phyloP scores from a whole-genome alignment of 805 yeast species.

The Deakozyma indianensis region DNA sequence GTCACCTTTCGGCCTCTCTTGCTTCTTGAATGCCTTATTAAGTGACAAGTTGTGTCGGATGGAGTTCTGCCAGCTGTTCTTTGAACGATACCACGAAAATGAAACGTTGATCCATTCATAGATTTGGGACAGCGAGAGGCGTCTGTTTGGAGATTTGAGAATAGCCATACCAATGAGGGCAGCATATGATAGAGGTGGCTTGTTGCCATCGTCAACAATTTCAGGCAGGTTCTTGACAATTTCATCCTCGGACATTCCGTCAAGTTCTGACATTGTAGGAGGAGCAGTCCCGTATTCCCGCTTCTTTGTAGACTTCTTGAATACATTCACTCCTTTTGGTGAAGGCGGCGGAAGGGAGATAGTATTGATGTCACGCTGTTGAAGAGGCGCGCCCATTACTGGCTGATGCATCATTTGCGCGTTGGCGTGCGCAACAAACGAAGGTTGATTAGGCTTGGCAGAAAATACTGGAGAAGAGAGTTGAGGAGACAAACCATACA shows the following conservation, averaged over 20 bases:
- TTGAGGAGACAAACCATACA: neutral
- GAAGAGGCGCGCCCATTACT: neutral
- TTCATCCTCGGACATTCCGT: neutral
- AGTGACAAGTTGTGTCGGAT: slow-evolving; percentile 87
- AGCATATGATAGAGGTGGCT: slow-evolving; percentile 94
- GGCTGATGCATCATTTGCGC: neutral
- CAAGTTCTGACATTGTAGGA: neutral
- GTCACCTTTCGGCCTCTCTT: slow-evolving; percentile 62
- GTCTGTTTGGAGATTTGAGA: slow-evolving; percentile 57
- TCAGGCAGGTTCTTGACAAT: slow-evolving; percentile 22
- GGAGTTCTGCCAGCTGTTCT: slow-evolving; percentile 95
- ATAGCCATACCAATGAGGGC: slow-evolving; percentile 88
- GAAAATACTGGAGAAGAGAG: neutral
- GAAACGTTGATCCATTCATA: slow-evolving; percentile 85
- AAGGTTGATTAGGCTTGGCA: neutral
- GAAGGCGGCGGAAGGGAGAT: neutral
- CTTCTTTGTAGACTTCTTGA: neutral
- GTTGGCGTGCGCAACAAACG: neutral
- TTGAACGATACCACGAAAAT: slow-evolving; percentile 71
- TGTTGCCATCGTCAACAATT: slow-evolving; percentile 39
- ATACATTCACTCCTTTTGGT: neutral
- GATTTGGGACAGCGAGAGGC: slow-evolving; percentile 68
- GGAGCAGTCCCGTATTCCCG: neutral
- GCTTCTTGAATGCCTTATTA: slow-evolving; percentile 84
- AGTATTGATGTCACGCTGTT: neutral